Conservation (phyloP, 2,329 filamentous ascomycete species). For the Berkeleyomyces basicola region DNA sequence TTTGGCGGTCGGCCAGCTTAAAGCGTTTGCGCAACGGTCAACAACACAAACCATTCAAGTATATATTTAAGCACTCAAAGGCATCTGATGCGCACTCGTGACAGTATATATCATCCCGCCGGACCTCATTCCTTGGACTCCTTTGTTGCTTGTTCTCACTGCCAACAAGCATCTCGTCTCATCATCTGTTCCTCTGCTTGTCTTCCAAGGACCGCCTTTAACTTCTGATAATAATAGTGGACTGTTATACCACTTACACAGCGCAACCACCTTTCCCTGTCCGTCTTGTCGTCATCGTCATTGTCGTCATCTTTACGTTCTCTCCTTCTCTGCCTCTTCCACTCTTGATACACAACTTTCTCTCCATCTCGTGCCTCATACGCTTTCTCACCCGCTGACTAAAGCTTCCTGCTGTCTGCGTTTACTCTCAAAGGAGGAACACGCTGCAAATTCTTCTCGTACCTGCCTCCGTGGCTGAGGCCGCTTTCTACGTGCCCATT, state of each 20-base stretch:
- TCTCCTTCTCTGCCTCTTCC: background rate
- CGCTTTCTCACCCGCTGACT: background rate
- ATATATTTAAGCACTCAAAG: background rate
- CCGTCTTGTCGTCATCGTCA: background rate
- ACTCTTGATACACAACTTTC: background rate
- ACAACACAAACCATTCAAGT: background rate
- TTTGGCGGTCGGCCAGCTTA: background rate
- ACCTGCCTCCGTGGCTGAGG: too few relatives aligned
- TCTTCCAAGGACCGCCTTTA: background rate
- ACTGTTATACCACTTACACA: background rate
- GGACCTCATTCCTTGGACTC: background rate
- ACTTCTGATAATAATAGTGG: background rate
- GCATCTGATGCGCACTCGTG: background rate
- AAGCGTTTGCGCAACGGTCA: background rate
- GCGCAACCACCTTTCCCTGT: background rate
- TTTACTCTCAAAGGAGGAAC: background rate
- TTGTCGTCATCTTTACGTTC: background rate
- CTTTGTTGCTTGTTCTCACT: background rate
- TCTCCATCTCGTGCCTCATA: background rate
- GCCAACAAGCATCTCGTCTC: background rate
- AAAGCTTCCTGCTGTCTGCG: background rate
- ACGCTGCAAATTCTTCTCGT: background rate
- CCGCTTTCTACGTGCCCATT: too few relatives aligned
- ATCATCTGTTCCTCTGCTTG: background rate
- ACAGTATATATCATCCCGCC: background rate